A percentile compares a stretch with the other conserved stretches of the same genome.
Evolutionary conservation across 805 yeast species (phyloP).

Genomic region (Zygosaccharomyces siamensis): DNA sequence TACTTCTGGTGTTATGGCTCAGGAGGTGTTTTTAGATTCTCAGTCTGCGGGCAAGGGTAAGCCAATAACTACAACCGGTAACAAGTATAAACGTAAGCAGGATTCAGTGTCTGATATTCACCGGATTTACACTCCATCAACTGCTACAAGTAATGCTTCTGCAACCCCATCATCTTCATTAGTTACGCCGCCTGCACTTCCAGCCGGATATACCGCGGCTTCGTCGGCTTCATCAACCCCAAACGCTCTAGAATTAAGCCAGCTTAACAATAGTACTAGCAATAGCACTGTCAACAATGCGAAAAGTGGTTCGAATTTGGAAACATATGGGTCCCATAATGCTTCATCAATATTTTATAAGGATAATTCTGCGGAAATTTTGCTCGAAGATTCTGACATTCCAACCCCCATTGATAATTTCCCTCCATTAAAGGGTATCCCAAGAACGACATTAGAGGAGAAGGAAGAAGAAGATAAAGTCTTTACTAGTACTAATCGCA

Average conservation of each 20-base stretch:
- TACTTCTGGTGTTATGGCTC: conserved; percentile 6
- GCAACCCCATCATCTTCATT: conserved; percentile 16
- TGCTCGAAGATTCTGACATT: conserved; percentile 14
- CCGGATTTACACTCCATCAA: conserved; percentile 11
- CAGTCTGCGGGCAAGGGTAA: conserved; percentile 13
- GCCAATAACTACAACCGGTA: conserved; percentile 2
- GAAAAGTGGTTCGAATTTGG: conserved; percentile 1
- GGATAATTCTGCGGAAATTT: conserved; percentile 12
- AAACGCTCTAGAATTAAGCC: conserved; percentile 15
- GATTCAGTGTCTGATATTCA: conserved; percentile 30
- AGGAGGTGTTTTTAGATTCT: conserved; percentile 25
- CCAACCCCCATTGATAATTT: conserved; percentile 17
- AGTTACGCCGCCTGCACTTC: conserved; percentile 16
- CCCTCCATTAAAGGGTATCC: conserved; percentile 17
- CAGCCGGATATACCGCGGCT: conserved; percentile 14
- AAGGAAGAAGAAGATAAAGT: conserved; percentile 12
- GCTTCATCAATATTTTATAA: conserved; percentile 7
- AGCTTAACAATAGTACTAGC: conserved; percentile 6
- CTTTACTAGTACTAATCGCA: not conserved
- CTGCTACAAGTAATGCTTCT: conserved; percentile 10
- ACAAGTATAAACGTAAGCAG: conserved; percentile 29
- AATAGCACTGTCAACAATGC: conserved; percentile 1
- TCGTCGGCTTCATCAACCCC: conserved; percentile 25
- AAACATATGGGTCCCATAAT: conserved; percentile 6
- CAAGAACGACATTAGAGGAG: conserved; percentile 15